phyloP scores from a whole-genome alignment of 129 eudicot genomes.

The Lonicera japonica region DNA sequence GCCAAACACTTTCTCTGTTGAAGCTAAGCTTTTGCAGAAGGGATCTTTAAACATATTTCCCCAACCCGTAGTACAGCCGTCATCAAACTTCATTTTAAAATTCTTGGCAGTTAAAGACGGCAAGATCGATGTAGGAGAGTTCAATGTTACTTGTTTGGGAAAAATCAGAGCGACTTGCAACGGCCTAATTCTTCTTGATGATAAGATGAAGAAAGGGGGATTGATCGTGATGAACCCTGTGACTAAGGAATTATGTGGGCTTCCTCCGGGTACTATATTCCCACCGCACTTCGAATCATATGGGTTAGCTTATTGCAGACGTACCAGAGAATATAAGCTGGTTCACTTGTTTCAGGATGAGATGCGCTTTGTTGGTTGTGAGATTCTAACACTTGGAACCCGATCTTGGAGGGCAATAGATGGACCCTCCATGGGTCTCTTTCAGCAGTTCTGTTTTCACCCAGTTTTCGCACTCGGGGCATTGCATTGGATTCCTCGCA shows the following conservation, averaged over 20 bases:
- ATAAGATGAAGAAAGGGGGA: constrained; percentile 29
- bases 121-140: constrained; percentile 19
- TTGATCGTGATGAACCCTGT: constrained; percentile 49
- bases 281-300: constrained; percentile 39
- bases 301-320: constrained; percentile 24
- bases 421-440: constrained; percentile 45
- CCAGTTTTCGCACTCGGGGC: constrained; percentile 41
- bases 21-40: constrained; percentile 25
- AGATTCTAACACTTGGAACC: constrained; percentile 31
- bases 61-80: constrained; percentile 9
- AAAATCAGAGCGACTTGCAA: constrained; percentile 40
- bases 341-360: constrained; percentile 55
- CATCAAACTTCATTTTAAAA: constrained; percentile 12
- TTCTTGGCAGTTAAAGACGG: constrained; percentile 33
- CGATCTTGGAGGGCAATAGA: constrained; percentile 39
- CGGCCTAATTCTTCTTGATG: constrained; percentile 40
- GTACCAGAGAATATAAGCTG: constrained; percentile 22
- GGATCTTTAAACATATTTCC: constrained; percentile 15
- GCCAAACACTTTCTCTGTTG: constrained; percentile 31
- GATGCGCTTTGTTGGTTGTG: constrained; percentile 34
- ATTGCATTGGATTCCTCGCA: constrained; percentile 46
- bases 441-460: constrained; percentile 29
- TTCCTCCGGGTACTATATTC: constrained; percentile 47
- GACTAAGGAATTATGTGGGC: constrained; percentile 34
- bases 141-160: constrained; percentile 38